phyloP scores from a whole-genome alignment of 495 filamentous ascomycete species.

The Annulohypoxylon stygium region DNA sequence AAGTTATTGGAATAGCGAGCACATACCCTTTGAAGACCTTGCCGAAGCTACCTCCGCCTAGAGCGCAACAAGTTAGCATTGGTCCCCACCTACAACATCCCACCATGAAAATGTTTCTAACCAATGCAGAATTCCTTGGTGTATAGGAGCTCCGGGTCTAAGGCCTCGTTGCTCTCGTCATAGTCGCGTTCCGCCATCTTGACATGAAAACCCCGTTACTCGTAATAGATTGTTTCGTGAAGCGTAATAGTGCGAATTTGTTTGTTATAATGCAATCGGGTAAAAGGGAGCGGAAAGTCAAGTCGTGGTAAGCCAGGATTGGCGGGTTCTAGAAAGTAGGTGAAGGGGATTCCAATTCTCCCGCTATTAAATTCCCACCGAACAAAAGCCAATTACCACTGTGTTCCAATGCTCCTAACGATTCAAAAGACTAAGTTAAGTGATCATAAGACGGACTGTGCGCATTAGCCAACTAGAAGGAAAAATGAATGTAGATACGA shows the following conservation, averaged over 20 bases:
- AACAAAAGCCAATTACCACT: slow-evolving; percentile 15
- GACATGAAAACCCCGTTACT: slow-evolving; percentile 37
- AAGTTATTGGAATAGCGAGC: slow-evolving; percentile 2
- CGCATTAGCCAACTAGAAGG: slow-evolving; percentile 4
- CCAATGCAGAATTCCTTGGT: slow-evolving; percentile 95
- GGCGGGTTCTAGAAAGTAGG: slow-evolving; percentile 40
- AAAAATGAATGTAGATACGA: slow-evolving; percentile 37
- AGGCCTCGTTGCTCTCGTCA: slow-evolving; percentile 58
- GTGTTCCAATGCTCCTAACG: neutral
- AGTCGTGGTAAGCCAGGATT: slow-evolving; percentile 34
- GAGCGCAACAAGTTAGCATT: slow-evolving; percentile 35
- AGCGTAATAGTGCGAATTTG: slow-evolving; percentile 23
- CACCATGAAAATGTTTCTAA: slow-evolving; percentile 57
- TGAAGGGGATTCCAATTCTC: slow-evolving; percentile 21
- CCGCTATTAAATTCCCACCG: slow-evolving; percentile 5
- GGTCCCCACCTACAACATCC: slow-evolving; percentile 13
- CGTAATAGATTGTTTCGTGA: slow-evolving; percentile 41
- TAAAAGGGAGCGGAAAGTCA: slow-evolving; percentile 7
- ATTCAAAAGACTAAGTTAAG: slow-evolving; percentile 9
- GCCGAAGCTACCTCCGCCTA: slow-evolving; percentile 90
- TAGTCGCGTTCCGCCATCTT: slow-evolving; percentile 61
- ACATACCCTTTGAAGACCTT: slow-evolving; percentile 94
- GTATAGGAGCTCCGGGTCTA: slow-evolving; percentile 89
- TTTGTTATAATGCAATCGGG: slow-evolving; percentile 14
- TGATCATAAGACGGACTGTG: slow-evolving; percentile 6